A percentile compares a stretch with the other conserved stretches of the same genome.
These are phyloP conservation scores for Backusella parvicylindrica DNA, from an alignment of 192 early-diverging fungal genomes.

Conservation along the genomic window DNA sequence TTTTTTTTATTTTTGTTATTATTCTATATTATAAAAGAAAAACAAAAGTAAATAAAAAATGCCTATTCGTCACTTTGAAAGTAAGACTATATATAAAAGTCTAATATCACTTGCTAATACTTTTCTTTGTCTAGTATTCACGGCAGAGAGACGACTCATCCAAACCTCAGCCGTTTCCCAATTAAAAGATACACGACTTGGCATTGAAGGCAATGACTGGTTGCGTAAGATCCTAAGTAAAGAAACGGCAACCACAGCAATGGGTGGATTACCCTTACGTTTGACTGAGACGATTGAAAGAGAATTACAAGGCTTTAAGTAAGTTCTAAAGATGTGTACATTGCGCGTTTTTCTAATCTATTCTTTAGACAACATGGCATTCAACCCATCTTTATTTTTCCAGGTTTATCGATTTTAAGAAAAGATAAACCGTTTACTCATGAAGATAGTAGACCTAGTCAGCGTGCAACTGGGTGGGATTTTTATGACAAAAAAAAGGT, in stretches of 20 bases:
- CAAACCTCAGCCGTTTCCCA: constrained; percentile 53
- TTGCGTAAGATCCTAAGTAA: constrained; percentile 63
- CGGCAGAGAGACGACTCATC: constrained; percentile 54
- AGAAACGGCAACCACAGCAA: constrained; percentile 56
- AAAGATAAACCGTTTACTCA: constrained; percentile 65
- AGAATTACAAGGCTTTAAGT: constrained; percentile 65
- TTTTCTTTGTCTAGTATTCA: constrained; percentile 36
- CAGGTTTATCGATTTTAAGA: constrained; percentile 64
- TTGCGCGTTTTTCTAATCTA: neutral
- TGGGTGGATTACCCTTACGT: constrained; percentile 63
- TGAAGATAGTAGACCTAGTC: constrained; percentile 59
- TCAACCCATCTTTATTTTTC: constrained; percentile 76
- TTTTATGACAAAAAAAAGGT: constrained; percentile 55
- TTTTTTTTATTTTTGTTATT: neutral
- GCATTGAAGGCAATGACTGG: constrained; percentile 82
- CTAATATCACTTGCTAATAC: too few species aligned
- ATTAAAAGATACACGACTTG: constrained; percentile 65
- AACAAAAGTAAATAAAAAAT: neutral
- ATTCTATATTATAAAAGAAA: neutral
- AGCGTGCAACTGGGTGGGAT: constrained; percentile 69
- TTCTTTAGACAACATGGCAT: constrained; percentile 51
- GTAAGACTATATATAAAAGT: neutral
- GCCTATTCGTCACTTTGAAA: constrained; percentile 38
- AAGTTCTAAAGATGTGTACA: neutral
- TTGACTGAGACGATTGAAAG: constrained; percentile 58